These are phyloP conservation scores for Saccharomyces mikatae DNA, from an alignment of 805 yeast genomes.

Conservation along the genomic window DNA sequence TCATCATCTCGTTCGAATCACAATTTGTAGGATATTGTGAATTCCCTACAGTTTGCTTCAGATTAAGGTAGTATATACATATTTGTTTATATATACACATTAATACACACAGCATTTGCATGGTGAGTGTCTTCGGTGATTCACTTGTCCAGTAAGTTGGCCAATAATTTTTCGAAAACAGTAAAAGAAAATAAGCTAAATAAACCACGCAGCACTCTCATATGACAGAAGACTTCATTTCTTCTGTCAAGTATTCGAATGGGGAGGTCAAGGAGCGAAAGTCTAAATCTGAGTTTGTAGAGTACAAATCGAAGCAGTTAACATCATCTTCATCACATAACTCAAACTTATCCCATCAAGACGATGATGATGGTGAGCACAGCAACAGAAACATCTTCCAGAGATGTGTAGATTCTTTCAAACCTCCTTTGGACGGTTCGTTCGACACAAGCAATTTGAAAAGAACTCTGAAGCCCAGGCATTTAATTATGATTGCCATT, in stretches of 20 bases:
- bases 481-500: constrained; percentile 44
- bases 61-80: neutral
- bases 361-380: neutral
- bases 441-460: constrained; percentile 43
- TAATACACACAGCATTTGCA: neutral
- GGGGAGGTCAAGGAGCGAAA: neutral
- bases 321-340: neutral
- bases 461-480: constrained; percentile 80
- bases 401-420: constrained; percentile 12
- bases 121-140: neutral
- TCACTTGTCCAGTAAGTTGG: neutral
- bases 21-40: neutral
- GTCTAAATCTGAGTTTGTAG: neutral
- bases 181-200: neutral
- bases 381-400: constrained; percentile 4
- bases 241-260: neutral
- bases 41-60: neutral
- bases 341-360: neutral
- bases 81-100: neutral
- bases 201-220: neutral
- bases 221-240: neutral
- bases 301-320: neutral
- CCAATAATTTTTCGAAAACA: neutral
- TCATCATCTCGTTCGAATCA: neutral
- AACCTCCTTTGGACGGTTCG: constrained; percentile 15